Base-by-base conservation (phyloP, 257 asterid genomes). In the Salvia splendens region DNA sequence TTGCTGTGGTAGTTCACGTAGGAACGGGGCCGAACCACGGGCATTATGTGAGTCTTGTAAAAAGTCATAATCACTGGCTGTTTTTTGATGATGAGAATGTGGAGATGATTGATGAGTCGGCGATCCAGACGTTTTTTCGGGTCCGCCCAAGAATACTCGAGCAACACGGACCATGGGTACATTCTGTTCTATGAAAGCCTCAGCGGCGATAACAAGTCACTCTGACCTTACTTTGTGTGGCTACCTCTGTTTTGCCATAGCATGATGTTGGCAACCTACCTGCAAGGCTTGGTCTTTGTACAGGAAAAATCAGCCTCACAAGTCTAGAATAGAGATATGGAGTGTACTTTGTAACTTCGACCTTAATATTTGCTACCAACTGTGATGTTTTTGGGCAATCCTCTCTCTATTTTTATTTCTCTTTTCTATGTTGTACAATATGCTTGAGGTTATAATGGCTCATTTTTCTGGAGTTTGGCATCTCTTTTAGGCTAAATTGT, bases 21-120 rank as follows among this genome's bases (percentile, higher is more conserved):
- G 96, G 96, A 45, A 83, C 86, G 28, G 96, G 96, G 46, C 89
- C 96, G 0, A 88, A 86, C 61, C 96, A 88, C 8, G 96, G 96
- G 55, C 96, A 88, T 47, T 88, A 88, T 72, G 91, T 88, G 4
- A 88, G 96, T 58, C 83, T 88, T 4, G 96, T 88, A n/a, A 88
- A 86, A 68, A 88, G 96, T 67, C 96, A 88, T 70, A 76, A 84
- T 48, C 93, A 86, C 72, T 88, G 96, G 96, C 79, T 88, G 89
- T 82, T 71, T 54, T 88, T 88, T 53, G 96, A 88, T 45, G 96
- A 88, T 66, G 96, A 88, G 70, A 88, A 83, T n/a, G 94, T 84
- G 65, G 96, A 88, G 81, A 88, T 86, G 80, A 79, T 86, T 0
- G 94, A 88, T 41, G 96, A 88, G 59, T 83, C 96, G 7, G 85